phyloP scores from a whole-genome alignment of 306 rosid genomes.

The Quercus engelmannii region DNA sequence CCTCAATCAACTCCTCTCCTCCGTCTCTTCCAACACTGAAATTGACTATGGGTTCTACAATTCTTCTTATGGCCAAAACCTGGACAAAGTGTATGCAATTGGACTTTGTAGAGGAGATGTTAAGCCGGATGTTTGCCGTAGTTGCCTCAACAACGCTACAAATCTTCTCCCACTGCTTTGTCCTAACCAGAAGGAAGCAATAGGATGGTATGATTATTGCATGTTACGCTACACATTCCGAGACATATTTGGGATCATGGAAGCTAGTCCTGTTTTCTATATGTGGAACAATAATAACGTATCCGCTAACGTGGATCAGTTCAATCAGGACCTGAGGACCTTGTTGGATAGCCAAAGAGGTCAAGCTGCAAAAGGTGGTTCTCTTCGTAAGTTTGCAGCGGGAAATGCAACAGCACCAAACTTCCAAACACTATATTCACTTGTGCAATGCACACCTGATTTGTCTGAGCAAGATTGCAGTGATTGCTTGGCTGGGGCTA shows the following conservation, averaged over 20 bases:
- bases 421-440: not conserved
- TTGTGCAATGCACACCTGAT: conserved; percentile 29
- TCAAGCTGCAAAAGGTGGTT: not conserved
- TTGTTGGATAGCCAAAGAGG: not conserved
- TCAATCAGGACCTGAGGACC: not conserved
- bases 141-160: not conserved
- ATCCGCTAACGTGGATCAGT: not conserved
- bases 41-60: not conserved
- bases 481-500: conserved; percentile 3
- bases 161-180: not conserved
- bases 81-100: not conserved
- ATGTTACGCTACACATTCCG: conserved; percentile 9
- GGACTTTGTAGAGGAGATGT: conserved; percentile 15
- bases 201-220: not conserved
- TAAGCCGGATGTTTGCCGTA: not conserved
- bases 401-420: not conserved
- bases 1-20: not conserved
- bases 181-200: not conserved
- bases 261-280: not conserved
- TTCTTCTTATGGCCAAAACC: not conserved
- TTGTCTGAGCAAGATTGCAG: conserved; percentile 3
- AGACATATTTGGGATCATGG: not conserved
- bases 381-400: not conserved
- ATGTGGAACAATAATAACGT: not conserved
- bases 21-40: not conserved